Base-by-base conservation (phyloP, 2,329 filamentous ascomycete genomes). In the Cadophora gregata region DNA sequence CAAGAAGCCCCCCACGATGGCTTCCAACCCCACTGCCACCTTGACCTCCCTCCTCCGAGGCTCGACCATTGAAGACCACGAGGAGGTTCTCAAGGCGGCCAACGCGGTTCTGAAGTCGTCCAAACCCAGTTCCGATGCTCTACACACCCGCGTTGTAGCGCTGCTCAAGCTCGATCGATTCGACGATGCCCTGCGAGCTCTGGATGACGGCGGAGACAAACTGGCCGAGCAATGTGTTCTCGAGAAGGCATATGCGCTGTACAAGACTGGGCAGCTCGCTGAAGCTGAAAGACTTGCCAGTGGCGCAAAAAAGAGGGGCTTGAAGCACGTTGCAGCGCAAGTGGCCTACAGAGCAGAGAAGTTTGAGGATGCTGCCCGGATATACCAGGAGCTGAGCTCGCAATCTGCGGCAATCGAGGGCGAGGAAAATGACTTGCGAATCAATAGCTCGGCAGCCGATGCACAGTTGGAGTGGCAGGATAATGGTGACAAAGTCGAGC, bases 121-220 rank as follows among this genome's bases (percentile, higher is more conserved):
- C 71, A 90, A 88, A 75, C 77, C 77, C 62, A 84, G 84, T 53
- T 68, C 78, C 36, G 81, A 86, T 48, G 89, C 90, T 62, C 88
- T 90, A 45, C 89, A 90, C 77, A 90, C 88, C 42, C 89, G 90
- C 68, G 84, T 90, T 16, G 85, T 95, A 53, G 91, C 92, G 25
- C 84, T 96, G 24, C 83, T 96, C 70, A 93, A 93, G 77, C 86
- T 96, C 72, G 93, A 96, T 79, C 90, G 92, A 66, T 96, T 90
- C 78, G 87, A 91, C 65, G 92, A 96, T 78, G 91, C 91, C 55
- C 81, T 93, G 58, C 87, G 87, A 67, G 85, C 87, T 64, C 85
- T 95, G 67, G 85, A 88, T 67, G 86, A 88, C 42, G 88, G 83
- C 21, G 88, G 88, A 59, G 81, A 85, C 66, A 82, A 80, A 70